Percentiles rank a stretch among this genome's conserved stretches.
Evolutionary conservation across 2,329 filamentous ascomycete genomes (phyloP).

Genomic region (Chaetoscypha palmicola): DNA sequence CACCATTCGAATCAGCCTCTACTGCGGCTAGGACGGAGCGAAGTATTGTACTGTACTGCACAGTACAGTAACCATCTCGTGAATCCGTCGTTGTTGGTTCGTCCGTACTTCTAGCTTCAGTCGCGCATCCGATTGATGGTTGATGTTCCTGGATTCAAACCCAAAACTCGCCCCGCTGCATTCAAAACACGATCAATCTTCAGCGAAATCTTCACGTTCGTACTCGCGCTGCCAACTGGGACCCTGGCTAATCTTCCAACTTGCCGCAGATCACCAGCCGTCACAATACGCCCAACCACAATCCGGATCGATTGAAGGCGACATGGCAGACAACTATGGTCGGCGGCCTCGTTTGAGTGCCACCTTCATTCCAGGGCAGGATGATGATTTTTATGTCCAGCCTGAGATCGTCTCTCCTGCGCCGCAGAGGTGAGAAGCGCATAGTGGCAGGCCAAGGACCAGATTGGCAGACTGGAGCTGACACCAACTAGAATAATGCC

Average conservation of each 20-base stretch:
- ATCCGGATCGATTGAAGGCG: slow-evolving; percentile 3
- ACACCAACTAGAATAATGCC: slow-evolving; percentile 70
- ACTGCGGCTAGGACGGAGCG: no score
- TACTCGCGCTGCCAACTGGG: background rate
- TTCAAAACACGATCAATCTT: no score
- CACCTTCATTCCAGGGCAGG: slow-evolving; percentile 61
- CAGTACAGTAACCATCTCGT: no score
- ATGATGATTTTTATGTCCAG: slow-evolving; percentile 64
- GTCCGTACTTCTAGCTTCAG: no score
- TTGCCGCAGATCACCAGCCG: slow-evolving; percentile 7
- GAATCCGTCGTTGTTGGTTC: no score
- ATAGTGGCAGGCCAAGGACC: background rate
- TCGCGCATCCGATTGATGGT: no score
- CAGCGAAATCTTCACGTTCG: no score
- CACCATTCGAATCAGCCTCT: no score
- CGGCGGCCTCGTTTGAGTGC: slow-evolving; percentile 40
- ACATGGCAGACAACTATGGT: slow-evolving; percentile 15
- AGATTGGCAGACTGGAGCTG: slow-evolving; percentile 1
- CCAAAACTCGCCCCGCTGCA: no score
- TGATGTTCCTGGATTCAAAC: no score
- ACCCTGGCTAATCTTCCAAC: slow-evolving; percentile 7
- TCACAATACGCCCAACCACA: slow-evolving; percentile 2
- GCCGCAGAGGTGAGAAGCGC: slow-evolving; percentile 54
- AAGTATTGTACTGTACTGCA: no score
- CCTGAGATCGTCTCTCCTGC: slow-evolving; percentile 61